A percentile compares a stretch with the other conserved stretches of the same genome.
phyloP scores from a whole-genome alignment of 2,329 filamentous ascomycete genomes.

The Sclerotinia spermophila region DNA sequence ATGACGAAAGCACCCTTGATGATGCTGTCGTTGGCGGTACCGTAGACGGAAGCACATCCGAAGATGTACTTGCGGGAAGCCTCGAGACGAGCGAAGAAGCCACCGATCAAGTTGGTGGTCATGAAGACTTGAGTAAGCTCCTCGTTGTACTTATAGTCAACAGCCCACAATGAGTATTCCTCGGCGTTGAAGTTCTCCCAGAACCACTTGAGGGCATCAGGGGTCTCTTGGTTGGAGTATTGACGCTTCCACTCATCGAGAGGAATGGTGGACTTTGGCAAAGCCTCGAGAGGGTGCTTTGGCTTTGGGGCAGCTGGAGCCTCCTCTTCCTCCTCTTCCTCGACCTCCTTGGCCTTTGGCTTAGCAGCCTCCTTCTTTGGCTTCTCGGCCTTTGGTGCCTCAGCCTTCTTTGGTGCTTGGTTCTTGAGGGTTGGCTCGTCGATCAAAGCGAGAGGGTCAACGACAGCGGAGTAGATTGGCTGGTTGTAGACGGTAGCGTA shows the following conservation, averaged over 20 bases:
- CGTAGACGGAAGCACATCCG: slow-evolving; percentile 85
- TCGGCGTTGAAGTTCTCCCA: slow-evolving; percentile 93
- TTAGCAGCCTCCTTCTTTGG: slow-evolving; percentile 49
- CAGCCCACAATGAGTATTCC: slow-evolving; percentile 92
- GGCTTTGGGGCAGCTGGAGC: slow-evolving; percentile 69
- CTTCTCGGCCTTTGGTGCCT: slow-evolving; percentile 64
- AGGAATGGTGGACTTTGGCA: slow-evolving; percentile 73
- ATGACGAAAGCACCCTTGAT: slow-evolving; percentile 93
- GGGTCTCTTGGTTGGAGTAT: slow-evolving; percentile 94
- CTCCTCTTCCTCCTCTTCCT: slow-evolving; percentile 63
- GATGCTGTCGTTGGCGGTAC: slow-evolving; percentile 80
- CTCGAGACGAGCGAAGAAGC: slow-evolving; percentile 97
- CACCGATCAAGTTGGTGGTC: slow-evolving; percentile 97
- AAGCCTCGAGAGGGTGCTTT: slow-evolving; percentile 91
- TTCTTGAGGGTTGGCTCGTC: slow-evolving; percentile 67
- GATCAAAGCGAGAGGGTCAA: slow-evolving; percentile 70
- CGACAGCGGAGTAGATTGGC: slow-evolving; percentile 80
- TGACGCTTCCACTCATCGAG: slow-evolving; percentile 98
- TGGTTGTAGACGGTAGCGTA: slow-evolving; percentile 92
- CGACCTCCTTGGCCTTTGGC: slow-evolving; percentile 47
- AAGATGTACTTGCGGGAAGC: slow-evolving; percentile 97
- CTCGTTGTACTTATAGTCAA: slow-evolving; percentile 98
- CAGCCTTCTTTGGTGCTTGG: slow-evolving; percentile 74
- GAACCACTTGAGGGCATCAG: slow-evolving; percentile 90
- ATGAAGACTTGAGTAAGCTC: slow-evolving; percentile 98